Evolutionary conservation across 1,284 basidiomycete species (phyloP).

Genomic region (Ceratobasidium sp.): DNA sequence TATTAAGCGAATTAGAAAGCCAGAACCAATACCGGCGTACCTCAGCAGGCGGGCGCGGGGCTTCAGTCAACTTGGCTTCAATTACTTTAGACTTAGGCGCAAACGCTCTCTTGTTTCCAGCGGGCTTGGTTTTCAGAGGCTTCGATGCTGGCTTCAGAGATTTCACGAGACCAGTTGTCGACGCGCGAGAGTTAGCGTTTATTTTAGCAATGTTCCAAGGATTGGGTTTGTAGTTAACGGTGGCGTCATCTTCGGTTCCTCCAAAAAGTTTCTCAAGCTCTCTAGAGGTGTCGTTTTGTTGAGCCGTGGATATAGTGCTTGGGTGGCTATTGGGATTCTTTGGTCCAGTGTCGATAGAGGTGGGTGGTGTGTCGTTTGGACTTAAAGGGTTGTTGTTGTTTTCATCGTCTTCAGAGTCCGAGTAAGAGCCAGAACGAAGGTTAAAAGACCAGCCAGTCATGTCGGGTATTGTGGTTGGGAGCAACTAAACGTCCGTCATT

Average conservation of each 20-base stretch:
- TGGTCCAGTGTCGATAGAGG: neutral
- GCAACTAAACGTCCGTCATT: neutral
- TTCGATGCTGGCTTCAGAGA: neutral
- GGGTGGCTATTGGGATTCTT: neutral
- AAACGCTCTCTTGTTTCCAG: too few species aligned
- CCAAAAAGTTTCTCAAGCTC: constrained; percentile 31
- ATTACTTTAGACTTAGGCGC: too few species aligned
- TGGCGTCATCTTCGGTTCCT: neutral
- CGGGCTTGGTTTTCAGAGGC: too few species aligned
- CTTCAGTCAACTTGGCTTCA: too few species aligned
- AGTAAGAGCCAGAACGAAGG: constrained; percentile 33
- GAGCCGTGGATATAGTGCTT: neutral
- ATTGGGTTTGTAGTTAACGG: constrained; percentile 26
- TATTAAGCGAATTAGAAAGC: too few species aligned
- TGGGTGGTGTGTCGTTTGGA: neutral
- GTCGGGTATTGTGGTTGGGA: constrained; percentile 17
- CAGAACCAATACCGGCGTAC: too few species aligned
- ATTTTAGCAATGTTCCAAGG: constrained; percentile 42
- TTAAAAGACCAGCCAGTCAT: constrained; percentile 31
- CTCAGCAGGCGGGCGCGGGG: too few species aligned
- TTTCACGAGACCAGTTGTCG: neutral
- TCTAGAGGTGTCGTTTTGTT: neutral
- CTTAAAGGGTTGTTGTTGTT: neutral
- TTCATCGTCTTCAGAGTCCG: constrained; percentile 8
- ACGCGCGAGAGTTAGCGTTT: constrained; percentile 16